Base-by-base conservation (phyloP, 1,284 basidiomycete species). In the Fomitopsis pinicola region DNA sequence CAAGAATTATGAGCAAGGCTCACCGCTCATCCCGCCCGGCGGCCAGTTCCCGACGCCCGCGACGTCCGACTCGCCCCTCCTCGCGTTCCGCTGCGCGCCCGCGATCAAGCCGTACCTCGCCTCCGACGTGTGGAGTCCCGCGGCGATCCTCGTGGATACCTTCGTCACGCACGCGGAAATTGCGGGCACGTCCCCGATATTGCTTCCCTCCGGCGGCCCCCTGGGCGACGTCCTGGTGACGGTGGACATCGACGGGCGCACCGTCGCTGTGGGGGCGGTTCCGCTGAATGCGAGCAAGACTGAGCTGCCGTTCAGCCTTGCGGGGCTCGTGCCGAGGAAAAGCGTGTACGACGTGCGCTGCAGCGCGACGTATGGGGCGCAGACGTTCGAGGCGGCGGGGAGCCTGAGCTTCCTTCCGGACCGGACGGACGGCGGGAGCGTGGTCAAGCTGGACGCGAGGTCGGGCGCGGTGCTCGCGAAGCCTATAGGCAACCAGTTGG, bases 371-470 rank as follows among this genome's bases (percentile, higher is more conserved):
- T 63, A 67, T 58, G 44, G 62, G 42, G 57, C 58, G 15, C 83
- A 87, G 67, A 79, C 69, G 12, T 89, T 86, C 66, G 72, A 81
- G 0, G 74, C 76, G 1, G 75, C 79, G 1, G 68, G 78, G 6
- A 44, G 63, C 7, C 73, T 92, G 60, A 80, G 80, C 15, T 87
- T 82, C 67, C 75, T 92, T n/a, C 87, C 88, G 1, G 68, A 79
- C 44, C 86, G 83, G 0, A 73, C 72, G 1, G 64, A 63, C n/a
- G 60, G 73, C 63, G 63, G 76, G 69, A 79, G 81, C 4, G 85
- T 85, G 6, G 86, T 85, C 0, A 91, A 90, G 71, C 84, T 89
- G 78, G 90, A 92, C 69, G 70, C 83, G 62, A 77, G 86, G 48
- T 90, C 87, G 1, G 89, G 89, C 3, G 85, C 82, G 0, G 64